Evolutionary conservation across 169 alveolate genomes (phyloP).

Genomic region (Besnoitia besnoiti): DNA sequence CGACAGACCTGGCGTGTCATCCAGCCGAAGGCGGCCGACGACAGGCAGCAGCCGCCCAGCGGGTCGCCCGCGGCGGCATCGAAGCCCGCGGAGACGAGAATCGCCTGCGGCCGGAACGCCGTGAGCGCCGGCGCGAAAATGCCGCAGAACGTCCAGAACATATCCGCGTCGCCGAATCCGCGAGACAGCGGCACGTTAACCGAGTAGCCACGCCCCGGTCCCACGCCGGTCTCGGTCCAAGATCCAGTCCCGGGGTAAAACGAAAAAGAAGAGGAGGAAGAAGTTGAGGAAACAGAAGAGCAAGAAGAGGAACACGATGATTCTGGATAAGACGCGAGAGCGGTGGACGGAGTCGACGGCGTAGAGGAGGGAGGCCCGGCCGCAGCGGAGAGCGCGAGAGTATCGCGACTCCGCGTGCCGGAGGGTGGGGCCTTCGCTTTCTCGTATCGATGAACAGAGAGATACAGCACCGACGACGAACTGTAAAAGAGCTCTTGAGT

Average conservation of each 20-base stretch:
- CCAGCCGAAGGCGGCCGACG: conserved; percentile 91
- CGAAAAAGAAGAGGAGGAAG: neutral
- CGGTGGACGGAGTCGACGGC: neutral
- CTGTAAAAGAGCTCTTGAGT: conserved; percentile 90
- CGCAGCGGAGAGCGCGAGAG: neutral
- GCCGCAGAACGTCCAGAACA: conserved; percentile 72
- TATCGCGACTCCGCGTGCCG: neutral
- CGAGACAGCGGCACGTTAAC: conserved; percentile 77
- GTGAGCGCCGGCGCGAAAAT: conserved; percentile 88
- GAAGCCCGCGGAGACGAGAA: conserved; percentile 94
- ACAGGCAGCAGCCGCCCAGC: conserved; percentile 81
- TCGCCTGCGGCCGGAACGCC: conserved; percentile 92
- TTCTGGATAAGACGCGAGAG: neutral
- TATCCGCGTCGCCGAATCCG: conserved; percentile 75
- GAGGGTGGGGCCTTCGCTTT: conserved; percentile 18
- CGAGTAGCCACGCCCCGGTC: conserved; percentile 62
- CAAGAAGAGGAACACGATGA: too few species aligned
- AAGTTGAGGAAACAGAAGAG: neutral
- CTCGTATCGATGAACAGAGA: conserved; percentile 79
- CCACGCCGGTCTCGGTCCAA: neutral
- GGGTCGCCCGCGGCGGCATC: conserved; percentile 90
- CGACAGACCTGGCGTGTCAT: conserved; percentile 85
- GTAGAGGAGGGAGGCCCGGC: neutral
- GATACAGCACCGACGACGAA: conserved; percentile 72
- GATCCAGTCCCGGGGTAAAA: conserved; percentile 18